These are phyloP conservation scores for Prunus salicina DNA, from an alignment of 306 rosid genomes.

Conservation along the genomic window DNA sequence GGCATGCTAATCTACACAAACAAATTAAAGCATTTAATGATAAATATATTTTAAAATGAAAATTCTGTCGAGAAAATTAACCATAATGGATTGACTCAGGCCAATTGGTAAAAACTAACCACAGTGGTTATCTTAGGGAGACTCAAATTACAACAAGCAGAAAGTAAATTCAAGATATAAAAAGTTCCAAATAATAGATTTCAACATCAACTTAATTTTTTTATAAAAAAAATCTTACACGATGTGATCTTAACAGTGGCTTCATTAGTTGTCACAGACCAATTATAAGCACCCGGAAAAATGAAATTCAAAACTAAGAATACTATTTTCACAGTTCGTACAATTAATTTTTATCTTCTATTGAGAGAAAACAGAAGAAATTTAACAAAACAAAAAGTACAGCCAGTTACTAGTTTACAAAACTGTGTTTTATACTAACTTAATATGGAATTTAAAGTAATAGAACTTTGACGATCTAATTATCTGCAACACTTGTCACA, in stretches of 20 bases:
- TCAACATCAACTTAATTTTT: background rate
- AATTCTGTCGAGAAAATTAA: too few species aligned
- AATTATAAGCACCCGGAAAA: background rate
- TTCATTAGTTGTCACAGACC: background rate
- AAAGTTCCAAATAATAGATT: background rate
- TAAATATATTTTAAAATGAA: too few species aligned
- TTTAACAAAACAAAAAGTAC: too few species aligned
- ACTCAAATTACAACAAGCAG: background rate
- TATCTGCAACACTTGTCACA: too few species aligned
- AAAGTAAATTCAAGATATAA: background rate
- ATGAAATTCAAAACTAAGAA: background rate
- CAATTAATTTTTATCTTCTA: background rate
- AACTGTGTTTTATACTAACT: too few species aligned
- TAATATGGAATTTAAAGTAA: too few species aligned
- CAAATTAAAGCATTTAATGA: too few species aligned
- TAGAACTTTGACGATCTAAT: too few species aligned
- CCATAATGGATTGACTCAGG: background rate
- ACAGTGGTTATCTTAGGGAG: background rate
- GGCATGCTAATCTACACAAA: background rate
- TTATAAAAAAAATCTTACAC: background rate
- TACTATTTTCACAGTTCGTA: too few species aligned
- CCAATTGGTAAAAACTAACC: background rate
- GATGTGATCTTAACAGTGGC: background rate
- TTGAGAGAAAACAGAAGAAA: too few species aligned
- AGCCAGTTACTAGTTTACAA: background rate